Percentiles rank a stretch among this genome's conserved stretches.
Evolutionary conservation across 176 grass and related monocot species (phyloP).

Genomic region (Eragrostis curvula): DNA sequence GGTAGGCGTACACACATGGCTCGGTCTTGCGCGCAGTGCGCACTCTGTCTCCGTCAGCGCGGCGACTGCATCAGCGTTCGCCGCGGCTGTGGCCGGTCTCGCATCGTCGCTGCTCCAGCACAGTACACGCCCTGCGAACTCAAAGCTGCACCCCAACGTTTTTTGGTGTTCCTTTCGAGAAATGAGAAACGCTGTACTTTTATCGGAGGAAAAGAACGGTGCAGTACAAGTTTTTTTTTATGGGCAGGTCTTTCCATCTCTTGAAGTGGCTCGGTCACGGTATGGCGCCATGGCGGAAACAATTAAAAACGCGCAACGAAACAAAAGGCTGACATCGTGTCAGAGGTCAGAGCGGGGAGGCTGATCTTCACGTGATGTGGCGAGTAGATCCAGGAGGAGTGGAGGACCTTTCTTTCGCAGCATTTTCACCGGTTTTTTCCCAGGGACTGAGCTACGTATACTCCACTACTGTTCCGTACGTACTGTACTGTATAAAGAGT

Average conservation of each 20-base stretch:
- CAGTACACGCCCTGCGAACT: neutral
- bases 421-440: neutral
- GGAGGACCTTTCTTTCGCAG: neutral
- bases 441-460: neutral
- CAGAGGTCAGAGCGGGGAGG: constrained; percentile 30
- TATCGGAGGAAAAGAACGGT: constrained; percentile 13
- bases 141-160: neutral
- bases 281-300: constrained; percentile 33
- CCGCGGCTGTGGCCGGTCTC: neutral
- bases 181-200: neutral
- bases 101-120: neutral
- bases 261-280: constrained; percentile 24
- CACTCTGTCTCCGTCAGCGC: neutral
- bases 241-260: neutral
- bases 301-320: constrained; percentile 24
- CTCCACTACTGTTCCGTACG: too few relatives aligned
- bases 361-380: constrained; percentile 38
- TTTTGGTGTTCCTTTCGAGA: neutral
- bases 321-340: constrained; percentile 38
- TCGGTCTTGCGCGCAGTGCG: neutral
- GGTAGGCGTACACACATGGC: neutral
- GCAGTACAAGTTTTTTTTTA: too few relatives aligned
- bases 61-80: neutral
- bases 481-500: too few relatives aligned
- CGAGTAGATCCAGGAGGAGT: constrained; percentile 42